Percentiles rank a stretch among this genome's conserved stretches.
Evolutionary conservation across 495 filamentous ascomycete genomes (phyloP).

Genomic region (Annulohypoxylon nitens): DNA sequence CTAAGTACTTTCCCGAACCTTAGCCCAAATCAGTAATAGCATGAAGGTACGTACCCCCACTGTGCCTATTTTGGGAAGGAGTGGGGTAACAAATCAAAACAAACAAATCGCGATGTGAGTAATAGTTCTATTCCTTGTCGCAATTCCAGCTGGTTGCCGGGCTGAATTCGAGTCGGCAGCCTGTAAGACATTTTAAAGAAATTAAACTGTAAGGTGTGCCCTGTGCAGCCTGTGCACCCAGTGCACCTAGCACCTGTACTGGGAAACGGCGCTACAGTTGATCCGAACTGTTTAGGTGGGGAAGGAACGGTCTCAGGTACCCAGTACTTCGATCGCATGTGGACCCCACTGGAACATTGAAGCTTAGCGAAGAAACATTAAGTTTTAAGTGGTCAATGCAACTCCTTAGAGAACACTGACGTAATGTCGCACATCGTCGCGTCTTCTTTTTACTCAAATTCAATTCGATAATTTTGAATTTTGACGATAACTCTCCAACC

Average conservation of each 20-base stretch:
- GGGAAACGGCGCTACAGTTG: not conserved
- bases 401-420: constrained; percentile 31
- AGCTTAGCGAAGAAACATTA: not conserved
- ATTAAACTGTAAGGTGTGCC: not conserved
- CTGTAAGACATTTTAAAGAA: constrained; percentile 26
- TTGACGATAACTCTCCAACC: constrained; percentile 5
- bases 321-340: not conserved
- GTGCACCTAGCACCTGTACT: not conserved
- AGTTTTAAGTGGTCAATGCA: constrained; percentile 36
- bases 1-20: not conserved
- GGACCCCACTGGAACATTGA: not conserved
- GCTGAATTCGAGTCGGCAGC: constrained; percentile 31
- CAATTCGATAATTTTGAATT: constrained; percentile 21
- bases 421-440: constrained; percentile 30
- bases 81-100: constrained; percentile 45
- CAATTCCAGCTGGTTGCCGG: constrained; percentile 40
- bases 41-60: constrained; percentile 30
- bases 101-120: constrained; percentile 42
- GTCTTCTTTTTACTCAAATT: constrained; percentile 33
- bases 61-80: constrained; percentile 20
- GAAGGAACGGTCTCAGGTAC: not conserved
- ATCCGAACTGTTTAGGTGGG: not conserved
- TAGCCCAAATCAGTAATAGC: constrained; percentile 30
- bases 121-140: constrained; percentile 26
- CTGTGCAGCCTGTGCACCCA: not conserved